These are phyloP conservation scores for Cicer bijugum DNA, from an alignment of 306 rosid genomes.

Conservation along the genomic window DNA sequence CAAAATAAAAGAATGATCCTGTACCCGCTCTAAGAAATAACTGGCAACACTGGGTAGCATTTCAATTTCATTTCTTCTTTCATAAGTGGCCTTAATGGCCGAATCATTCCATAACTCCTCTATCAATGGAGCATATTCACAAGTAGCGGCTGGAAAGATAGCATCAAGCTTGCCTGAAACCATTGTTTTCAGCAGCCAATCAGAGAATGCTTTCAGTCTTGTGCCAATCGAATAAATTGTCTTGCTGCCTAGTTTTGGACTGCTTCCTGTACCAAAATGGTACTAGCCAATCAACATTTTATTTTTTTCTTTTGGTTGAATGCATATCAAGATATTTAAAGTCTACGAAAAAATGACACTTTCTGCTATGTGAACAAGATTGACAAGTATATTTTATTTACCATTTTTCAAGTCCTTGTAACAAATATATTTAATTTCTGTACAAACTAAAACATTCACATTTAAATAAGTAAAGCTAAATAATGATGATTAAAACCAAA, in stretches of 20 bases:
- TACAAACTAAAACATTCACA: not conserved
- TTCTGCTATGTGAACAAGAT: slow-evolving; percentile 7
- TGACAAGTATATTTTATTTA: slow-evolving; percentile 7
- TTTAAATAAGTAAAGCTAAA: slow-evolving; percentile 7
- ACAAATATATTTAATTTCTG: not conserved
- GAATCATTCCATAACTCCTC: slow-evolving; percentile 91
- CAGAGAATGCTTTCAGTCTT: slow-evolving; percentile 92
- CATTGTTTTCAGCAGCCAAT: slow-evolving; percentile 97
- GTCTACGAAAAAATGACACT: not conserved
- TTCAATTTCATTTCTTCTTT: slow-evolving; percentile 86
- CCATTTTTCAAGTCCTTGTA: not conserved
- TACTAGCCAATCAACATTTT: slow-evolving; percentile 24
- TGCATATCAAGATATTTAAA: slow-evolving; percentile 10
- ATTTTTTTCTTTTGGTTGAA: not conserved
- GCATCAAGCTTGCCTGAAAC: slow-evolving; percentile 88
- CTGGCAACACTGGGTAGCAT: slow-evolving; percentile 85
- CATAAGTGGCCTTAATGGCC: slow-evolving; percentile 86
- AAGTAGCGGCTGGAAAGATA: slow-evolving; percentile 96
- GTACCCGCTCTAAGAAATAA: slow-evolving; percentile 91
- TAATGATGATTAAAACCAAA: not conserved
- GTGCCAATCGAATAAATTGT: slow-evolving; percentile 79
- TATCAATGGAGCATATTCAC: slow-evolving; percentile 89
- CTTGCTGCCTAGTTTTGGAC: slow-evolving; percentile 49
- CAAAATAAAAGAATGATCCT: slow-evolving; percentile 44
- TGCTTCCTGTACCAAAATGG: slow-evolving; percentile 57